Evolutionary conservation across 75 land plant genomes (phyloP), one percentile per base, ranked within the genome.

Genomic region (Pinus albicaulis): DNA sequence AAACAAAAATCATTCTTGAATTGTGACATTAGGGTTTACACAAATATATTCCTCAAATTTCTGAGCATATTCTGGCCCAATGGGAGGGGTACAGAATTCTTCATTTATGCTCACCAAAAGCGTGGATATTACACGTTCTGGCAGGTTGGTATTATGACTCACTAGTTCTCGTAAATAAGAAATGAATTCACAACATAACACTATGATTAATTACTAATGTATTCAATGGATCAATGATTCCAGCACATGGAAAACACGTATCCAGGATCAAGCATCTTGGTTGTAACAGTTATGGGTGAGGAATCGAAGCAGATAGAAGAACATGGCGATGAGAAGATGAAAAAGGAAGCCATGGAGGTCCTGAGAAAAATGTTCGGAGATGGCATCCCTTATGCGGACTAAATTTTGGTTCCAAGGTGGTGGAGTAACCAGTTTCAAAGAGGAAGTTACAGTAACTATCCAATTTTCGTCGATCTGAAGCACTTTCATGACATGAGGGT

Each of bases 201-300:
- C n/a, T n/a, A n/a, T n/a, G n/a, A n/a, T n/a, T n/a, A n/a, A n/a
- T n/a, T n/a, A n/a, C n/a, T n/a, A n/a, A n/a, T n/a, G n/a, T n/a
- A n/a, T n/a, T n/a, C n/a, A n/a, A n/a, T n/a, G n/a, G n/a, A n/a
- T n/a, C n/a, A n/a, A n/a, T 34, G 4, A 70, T 24, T 59, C 55
- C 82, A 91, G 96, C 88, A 93, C 83, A 80, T 93, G 85, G 96
- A 89, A 72, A 87, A 79, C 56, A 90, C 88, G n/a, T 91, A 85
- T 60, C 96, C 93, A 5, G 96, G 86, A 25, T 82, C 89, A 10
- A 91, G 84, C 72, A 80, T 93, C 10, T 74, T 93, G 19, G 82
- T 91, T 44, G 94, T 93, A 72, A 91, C 93, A 3, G 76, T 93
- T 61, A 93, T 94, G 1, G 88, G 91, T 73, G 94, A 81, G 20